These are phyloP conservation scores for Abortiporus biennis DNA, from an alignment of 1,284 basidiomycete genomes.

Conservation along the genomic window DNA sequence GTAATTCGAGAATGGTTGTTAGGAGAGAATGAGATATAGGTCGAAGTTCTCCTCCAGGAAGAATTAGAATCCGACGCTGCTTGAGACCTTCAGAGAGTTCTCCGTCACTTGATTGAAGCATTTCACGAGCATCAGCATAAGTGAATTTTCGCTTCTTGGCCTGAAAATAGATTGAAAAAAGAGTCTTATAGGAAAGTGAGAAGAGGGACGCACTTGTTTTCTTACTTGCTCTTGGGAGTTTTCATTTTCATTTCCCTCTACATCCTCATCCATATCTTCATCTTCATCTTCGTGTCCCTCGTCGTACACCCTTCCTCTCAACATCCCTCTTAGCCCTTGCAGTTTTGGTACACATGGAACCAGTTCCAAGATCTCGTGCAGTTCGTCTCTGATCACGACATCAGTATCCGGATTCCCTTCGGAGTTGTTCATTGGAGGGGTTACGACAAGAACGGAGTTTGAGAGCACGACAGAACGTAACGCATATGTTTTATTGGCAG, in stretches of 20 bases:
- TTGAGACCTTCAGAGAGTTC: slow-evolving; percentile 64
- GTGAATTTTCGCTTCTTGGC: slow-evolving; percentile 34
- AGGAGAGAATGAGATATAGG: slow-evolving; percentile 66
- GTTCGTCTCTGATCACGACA: slow-evolving; percentile 62
- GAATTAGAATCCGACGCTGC: slow-evolving; percentile 62
- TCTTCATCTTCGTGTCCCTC: slow-evolving; percentile 46
- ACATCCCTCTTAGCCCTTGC: slow-evolving; percentile 55
- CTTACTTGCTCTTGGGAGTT: too few species aligned
- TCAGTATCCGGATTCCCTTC: slow-evolving; percentile 24
- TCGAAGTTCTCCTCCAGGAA: slow-evolving; percentile 70
- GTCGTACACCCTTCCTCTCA: slow-evolving; percentile 65
- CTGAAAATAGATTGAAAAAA: slow-evolving; percentile 11
- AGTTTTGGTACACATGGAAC: slow-evolving; percentile 67
- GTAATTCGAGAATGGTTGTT: slow-evolving; percentile 60
- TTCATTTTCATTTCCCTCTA: background rate
- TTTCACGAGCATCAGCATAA: slow-evolving; percentile 52
- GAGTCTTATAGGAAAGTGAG: background rate
- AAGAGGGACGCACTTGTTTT: background rate
- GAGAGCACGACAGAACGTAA: slow-evolving; percentile 81
- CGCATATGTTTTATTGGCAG: slow-evolving; percentile 68
- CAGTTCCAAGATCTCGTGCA: slow-evolving; percentile 76
- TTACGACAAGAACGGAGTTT: slow-evolving; percentile 77
- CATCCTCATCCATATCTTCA: slow-evolving; percentile 26
- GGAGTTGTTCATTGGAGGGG: slow-evolving; percentile 36
- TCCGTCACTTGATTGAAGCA: slow-evolving; percentile 74